Evolutionary conservation across 768 basidiomycete genomes (phyloP), one percentile per base, ranked within the genome.

Genomic region (Amanita jacksonii): DNA sequence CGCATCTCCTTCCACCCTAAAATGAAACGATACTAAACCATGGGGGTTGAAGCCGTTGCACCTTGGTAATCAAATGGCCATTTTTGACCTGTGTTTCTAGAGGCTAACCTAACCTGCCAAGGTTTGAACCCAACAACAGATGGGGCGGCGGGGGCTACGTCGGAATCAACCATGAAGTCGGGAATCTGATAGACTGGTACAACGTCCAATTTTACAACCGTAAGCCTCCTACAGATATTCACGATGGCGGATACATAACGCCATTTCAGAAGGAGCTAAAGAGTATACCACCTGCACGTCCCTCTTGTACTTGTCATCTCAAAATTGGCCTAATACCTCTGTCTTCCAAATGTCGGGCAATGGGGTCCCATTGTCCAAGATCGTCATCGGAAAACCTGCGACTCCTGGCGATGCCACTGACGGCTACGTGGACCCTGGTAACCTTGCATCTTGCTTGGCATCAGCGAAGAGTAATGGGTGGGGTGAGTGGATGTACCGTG

Each of bases 181-280:
- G 80, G 3, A 62, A 56, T 48, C 57, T 72, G 16, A 83, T 81
- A 52, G 79, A 83, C 56, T 84, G 78, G 73, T 79, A 73, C 53
- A 73, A 74, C 46, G 50, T 70, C 41, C 68, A 77, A 64, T 73
- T 75, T 71, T 88, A 42, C 23, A 31, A 31, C 18, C 41, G 31
- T 42, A 15, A 30, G 31, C 19, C n/a, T n/a, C n/a, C n/a, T n/a
- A n/a, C 4, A 16, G 8, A 7, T 10, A 8, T 20, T 7, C n/a
- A 13, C 7, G 15, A 5, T 19, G 18, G 15, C 7, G 19, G n/a
- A 23, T 2, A 12, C 16, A 16, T 34, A 13, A 42, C 19, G n/a
- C n/a, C 19, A 18, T 8, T 13, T 28, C 16, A 41, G 40, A 41
- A 15, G 28, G 40, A 12, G 7, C 27, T 12, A 27, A 32, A 3